A percentile compares a stretch with the other conserved stretches of the same genome.
These are phyloP conservation scores for Brachypodium distachyon DNA, from an alignment of 202 grass and related monocot genomes.

Conservation along the genomic window DNA sequence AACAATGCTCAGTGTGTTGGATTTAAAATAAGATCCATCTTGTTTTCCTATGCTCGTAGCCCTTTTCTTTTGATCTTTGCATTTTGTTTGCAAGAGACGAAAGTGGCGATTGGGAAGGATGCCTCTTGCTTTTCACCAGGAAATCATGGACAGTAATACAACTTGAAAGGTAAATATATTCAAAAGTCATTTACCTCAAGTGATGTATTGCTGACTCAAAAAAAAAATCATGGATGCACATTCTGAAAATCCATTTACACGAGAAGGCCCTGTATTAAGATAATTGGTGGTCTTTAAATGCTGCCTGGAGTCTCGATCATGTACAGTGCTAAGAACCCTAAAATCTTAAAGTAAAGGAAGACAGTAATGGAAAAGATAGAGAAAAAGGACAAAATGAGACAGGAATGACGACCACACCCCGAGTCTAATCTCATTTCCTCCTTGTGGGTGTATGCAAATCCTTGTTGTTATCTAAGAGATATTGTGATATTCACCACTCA, in stretches of 20 bases:
- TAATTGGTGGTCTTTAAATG: background rate
- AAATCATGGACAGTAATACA: constrained; percentile 48
- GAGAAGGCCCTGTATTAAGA: background rate
- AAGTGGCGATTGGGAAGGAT: constrained; percentile 67
- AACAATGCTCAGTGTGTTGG: constrained; percentile 35
- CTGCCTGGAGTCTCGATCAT: background rate
- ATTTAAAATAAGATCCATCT: constrained; percentile 33
- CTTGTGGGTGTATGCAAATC: background rate
- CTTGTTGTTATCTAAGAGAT: background rate
- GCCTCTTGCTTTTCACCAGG: constrained; percentile 46
- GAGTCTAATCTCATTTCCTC: background rate
- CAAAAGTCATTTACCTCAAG: constrained; percentile 21
- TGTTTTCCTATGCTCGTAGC: constrained; percentile 31
- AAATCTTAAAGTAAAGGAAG: background rate
- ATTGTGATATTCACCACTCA: background rate
- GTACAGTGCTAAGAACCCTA: background rate
- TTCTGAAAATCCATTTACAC: constrained; percentile 6
- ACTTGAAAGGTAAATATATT: constrained; percentile 52
- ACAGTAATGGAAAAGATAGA: background rate
- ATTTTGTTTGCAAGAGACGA: constrained; percentile 97
- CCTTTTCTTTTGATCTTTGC: constrained; percentile 92
- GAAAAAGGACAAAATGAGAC: background rate
- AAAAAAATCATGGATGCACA: background rate
- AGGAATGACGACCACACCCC: background rate
- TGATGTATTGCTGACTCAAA: constrained; percentile 24